Conservation (phyloP, 257 asterid species). For the Penstemon barbatus region DNA sequence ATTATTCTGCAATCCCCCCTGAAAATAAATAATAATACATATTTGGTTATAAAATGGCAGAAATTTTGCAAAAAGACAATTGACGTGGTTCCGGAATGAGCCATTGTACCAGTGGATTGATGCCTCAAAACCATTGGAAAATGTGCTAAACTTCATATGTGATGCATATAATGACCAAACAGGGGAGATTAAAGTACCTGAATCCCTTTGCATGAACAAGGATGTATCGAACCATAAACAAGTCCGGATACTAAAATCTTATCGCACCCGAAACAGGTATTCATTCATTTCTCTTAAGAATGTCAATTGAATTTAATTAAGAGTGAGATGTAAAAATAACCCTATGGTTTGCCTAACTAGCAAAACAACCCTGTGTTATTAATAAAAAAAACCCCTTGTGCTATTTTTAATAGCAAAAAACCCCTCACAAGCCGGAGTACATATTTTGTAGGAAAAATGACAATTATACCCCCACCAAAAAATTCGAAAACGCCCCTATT, state of each 20-base stretch:
- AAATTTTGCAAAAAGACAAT: conserved; percentile 90
- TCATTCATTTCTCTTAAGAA: neutral
- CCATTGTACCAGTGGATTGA: conserved; percentile 91
- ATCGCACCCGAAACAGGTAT: conserved; percentile 77
- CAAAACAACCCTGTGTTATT: too few relatives aligned
- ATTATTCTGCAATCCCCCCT: neutral
- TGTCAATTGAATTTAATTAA: too few relatives aligned
- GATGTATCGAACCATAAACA: conserved; percentile 52
- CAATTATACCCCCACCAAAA: too few relatives aligned
- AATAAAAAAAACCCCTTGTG: too few relatives aligned
- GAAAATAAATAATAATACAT: neutral
- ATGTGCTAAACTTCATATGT: conserved; percentile 63
- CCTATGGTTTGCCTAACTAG: too few relatives aligned
- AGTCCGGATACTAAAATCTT: conserved; percentile 55
- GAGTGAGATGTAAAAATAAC: too few relatives aligned
- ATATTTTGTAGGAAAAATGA: too few relatives aligned
- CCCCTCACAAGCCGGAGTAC: too few relatives aligned
- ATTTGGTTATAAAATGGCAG: conserved; percentile 41
- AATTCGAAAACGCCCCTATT: too few relatives aligned
- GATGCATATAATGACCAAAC: conserved; percentile 56
- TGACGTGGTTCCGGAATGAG: conserved; percentile 98
- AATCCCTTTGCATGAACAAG: conserved; percentile 69
- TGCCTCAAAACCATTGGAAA: conserved; percentile 87
- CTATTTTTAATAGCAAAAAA: too few relatives aligned
- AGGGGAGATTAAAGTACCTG: conserved; percentile 60